A percentile compares a stretch with the other conserved stretches of the same genome.
Evolutionary conservation across 345 rosid genomes (phyloP).

Genomic region (Euphorbia lathyris): DNA sequence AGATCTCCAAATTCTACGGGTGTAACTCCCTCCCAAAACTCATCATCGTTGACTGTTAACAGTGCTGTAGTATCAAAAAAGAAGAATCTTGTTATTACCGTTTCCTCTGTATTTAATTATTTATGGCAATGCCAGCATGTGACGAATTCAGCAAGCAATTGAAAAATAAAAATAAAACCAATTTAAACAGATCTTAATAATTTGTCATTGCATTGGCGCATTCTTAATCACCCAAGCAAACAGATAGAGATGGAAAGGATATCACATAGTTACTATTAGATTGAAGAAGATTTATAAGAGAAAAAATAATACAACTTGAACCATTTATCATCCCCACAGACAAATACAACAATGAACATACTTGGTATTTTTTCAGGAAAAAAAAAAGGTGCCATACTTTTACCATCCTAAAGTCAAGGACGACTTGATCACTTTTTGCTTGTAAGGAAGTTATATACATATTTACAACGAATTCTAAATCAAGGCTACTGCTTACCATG

Average conservation of each 20-base stretch:
- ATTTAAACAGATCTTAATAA: no score
- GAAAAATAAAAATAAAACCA: no score
- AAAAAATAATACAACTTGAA: no score
- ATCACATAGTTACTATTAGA: no score
- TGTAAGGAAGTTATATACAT: background rate
- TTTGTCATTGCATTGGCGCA: no score
- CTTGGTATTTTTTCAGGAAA: no score
- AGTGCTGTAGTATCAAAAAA: constrained; percentile 44
- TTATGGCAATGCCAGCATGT: background rate
- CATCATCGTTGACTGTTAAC: constrained; percentile 73
- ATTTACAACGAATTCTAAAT: background rate
- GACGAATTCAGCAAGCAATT: background rate
- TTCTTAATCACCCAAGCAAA: no score
- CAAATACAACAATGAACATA: no score
- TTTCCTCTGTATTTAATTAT: background rate
- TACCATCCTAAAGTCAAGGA: background rate
- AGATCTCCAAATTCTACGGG: constrained; percentile 89
- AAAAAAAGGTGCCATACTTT: background rate
- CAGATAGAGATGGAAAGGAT: no score
- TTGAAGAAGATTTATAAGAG: no score
- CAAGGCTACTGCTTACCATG: no score
- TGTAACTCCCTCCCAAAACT: constrained; percentile 86
- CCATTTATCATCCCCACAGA: no score
- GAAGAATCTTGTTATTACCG: background rate
- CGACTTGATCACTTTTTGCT: background rate